These are phyloP conservation scores for Anisodus tanguticus DNA, from an alignment of 257 asterid genomes.

Conservation along the genomic window DNA sequence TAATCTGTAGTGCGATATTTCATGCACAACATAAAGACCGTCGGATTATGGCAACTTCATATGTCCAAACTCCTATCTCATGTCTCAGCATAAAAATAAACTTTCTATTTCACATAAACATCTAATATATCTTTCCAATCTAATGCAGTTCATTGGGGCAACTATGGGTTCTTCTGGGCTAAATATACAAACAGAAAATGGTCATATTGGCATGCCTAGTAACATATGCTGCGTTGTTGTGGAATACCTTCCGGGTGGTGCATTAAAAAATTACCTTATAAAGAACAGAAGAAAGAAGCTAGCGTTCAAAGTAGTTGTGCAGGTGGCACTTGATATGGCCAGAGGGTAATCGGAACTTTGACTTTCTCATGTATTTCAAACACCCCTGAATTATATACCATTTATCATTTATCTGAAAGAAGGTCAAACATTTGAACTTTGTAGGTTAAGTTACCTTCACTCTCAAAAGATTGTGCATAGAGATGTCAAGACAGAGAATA, in stretches of 20 bases:
- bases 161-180: slow-evolving; percentile 85
- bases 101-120: background rate
- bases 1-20: background rate
- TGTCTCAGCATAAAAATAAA: background rate
- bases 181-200: slow-evolving; percentile 76
- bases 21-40: background rate
- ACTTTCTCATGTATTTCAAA: background rate
- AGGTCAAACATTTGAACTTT: slow-evolving; percentile 31
- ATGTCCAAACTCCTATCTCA: background rate
- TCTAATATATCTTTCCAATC: slow-evolving; percentile 3
- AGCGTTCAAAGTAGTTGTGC: slow-evolving; percentile 84
- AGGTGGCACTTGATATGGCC: slow-evolving; percentile 83
- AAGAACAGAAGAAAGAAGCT: slow-evolving; percentile 78
- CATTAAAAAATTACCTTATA: slow-evolving; percentile 75
- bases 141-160: slow-evolving; percentile 80
- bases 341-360: slow-evolving; percentile 59
- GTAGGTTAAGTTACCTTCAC: slow-evolving; percentile 83
- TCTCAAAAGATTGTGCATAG: slow-evolving; percentile 84
- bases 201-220: slow-evolving; percentile 87
- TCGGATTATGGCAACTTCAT: background rate
- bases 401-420: background rate
- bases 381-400: background rate
- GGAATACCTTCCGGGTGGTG: slow-evolving; percentile 88
- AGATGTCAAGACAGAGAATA: slow-evolving; percentile 88
- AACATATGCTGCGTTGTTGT: slow-evolving; percentile 81